phyloP scores from a whole-genome alignment of 176 grass and related monocot genomes.

The Coix lacrymajobi region DNA sequence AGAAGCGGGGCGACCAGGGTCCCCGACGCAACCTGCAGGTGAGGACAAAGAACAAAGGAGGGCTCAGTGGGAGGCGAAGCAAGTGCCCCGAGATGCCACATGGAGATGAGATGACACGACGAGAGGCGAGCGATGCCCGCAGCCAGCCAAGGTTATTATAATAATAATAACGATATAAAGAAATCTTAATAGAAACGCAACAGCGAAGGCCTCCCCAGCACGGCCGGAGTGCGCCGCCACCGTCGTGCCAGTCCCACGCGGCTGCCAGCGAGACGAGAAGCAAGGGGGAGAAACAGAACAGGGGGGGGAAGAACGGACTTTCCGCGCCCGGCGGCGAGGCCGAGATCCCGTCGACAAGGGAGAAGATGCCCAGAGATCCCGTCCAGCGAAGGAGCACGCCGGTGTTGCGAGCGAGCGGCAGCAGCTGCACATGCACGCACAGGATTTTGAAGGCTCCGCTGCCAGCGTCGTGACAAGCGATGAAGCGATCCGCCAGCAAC shows the following conservation, averaged over 20 bases:
- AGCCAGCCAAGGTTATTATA: no score
- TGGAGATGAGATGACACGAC: neutral
- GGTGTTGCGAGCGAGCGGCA: neutral
- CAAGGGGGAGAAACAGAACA: neutral
- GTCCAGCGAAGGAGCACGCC: neutral
- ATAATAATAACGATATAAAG: no score
- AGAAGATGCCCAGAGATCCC: conserved; percentile 2
- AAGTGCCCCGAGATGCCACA: conserved; percentile 27
- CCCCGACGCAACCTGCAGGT: conserved; percentile 10
- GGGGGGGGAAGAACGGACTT: neutral
- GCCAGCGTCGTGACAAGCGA: conserved; percentile 29
- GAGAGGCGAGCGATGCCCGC: neutral
- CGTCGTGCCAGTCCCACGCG: neutral
- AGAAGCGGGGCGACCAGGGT: neutral
- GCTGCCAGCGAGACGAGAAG: neutral
- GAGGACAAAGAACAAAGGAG: conserved; percentile 36
- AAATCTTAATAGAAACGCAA: neutral
- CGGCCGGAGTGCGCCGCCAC: neutral
- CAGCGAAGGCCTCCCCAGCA: neutral
- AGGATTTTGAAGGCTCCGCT: neutral
- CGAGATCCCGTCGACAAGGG: neutral
- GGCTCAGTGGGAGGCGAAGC: conserved; percentile 27
- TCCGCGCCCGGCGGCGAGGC: neutral
- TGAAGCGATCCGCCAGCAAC: neutral
- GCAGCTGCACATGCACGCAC: neutral